These are phyloP conservation scores for Microascus cirrosus DNA, from an alignment of 2,329 filamentous ascomycete species.

Conservation along the genomic window DNA sequence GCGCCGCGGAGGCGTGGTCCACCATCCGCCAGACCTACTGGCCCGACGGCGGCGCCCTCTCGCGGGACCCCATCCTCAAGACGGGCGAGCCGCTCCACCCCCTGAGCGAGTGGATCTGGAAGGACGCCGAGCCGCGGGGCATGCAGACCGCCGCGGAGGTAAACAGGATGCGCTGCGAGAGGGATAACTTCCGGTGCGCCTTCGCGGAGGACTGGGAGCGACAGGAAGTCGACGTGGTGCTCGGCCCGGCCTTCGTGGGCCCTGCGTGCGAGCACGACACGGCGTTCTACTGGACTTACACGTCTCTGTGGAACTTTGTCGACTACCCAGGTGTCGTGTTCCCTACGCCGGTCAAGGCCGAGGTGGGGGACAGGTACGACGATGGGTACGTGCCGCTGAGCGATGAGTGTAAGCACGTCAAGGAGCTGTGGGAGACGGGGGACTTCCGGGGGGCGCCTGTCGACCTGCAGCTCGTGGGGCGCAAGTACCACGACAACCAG, in stretches of 20 bases:
- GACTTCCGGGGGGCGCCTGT: slow-evolving; percentile 22
- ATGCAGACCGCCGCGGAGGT: slow-evolving; percentile 14
- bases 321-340: slow-evolving; percentile 23
- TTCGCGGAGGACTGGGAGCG: slow-evolving; percentile 16
- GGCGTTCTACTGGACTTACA: slow-evolving; percentile 23
- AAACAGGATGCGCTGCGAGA: slow-evolving; percentile 12
- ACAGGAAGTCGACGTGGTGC: slow-evolving; percentile 16
- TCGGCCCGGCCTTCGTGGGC: slow-evolving; percentile 13
- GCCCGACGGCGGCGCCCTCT: slow-evolving; percentile 26
- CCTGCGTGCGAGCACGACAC: slow-evolving; percentile 24
- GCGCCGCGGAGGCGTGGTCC: slow-evolving; percentile 14
- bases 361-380: slow-evolving; percentile 15
- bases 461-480: slow-evolving; percentile 19
- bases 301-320: slow-evolving; percentile 23
- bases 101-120: slow-evolving; percentile 27
- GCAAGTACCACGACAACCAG: slow-evolving; percentile 21
- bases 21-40: slow-evolving; percentile 30
- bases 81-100: slow-evolving; percentile 31
- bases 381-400: slow-evolving; percentile 14
- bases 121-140: slow-evolving; percentile 14
- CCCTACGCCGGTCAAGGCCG: slow-evolving; percentile 20
- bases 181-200: slow-evolving; percentile 16
- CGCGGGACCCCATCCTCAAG: slow-evolving; percentile 18
- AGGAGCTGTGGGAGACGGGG: slow-evolving; percentile 17
- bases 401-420: slow-evolving; percentile 16